Evolutionary conservation across 164 flowering plant genomes (phyloP).

Genomic region (Tinospora cordifolia): DNA sequence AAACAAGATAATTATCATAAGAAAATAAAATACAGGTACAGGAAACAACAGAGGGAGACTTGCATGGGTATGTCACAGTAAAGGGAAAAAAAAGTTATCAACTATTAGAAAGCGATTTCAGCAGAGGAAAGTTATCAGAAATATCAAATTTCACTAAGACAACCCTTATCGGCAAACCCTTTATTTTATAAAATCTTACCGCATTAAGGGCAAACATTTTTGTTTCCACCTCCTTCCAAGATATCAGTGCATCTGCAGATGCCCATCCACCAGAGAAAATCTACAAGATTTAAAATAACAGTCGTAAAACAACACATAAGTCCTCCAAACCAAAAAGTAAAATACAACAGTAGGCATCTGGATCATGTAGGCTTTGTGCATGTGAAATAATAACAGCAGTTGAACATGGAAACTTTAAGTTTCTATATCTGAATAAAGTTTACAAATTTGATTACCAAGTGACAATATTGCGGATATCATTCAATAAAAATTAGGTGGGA

Average conservation of each 20-base stretch:
- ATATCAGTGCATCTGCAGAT: constrained; percentile 39
- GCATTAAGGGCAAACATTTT: constrained; percentile 77
- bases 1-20: background rate
- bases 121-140: background rate
- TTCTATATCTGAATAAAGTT: background rate
- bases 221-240: constrained; percentile 86
- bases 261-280: constrained; percentile 61
- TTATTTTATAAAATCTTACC: constrained; percentile 35
- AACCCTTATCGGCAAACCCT: background rate
- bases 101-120: background rate
- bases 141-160: background rate
- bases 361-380: background rate
- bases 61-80: too few species aligned
- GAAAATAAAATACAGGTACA: background rate
- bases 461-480: background rate
- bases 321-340: background rate
- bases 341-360: background rate
- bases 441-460: background rate
- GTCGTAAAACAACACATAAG: background rate
- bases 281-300: constrained; percentile 28
- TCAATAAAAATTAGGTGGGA: too few species aligned
- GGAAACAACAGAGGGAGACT: background rate
- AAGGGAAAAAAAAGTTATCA: background rate
- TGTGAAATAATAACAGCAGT: background rate
- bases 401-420: background rate